A percentile compares a stretch with the other conserved stretches of the same genome.
These are phyloP conservation scores for Apophysomyces trapeziformis DNA, from an alignment of 371 early-diverging fungal genomes.

Conservation along the genomic window DNA sequence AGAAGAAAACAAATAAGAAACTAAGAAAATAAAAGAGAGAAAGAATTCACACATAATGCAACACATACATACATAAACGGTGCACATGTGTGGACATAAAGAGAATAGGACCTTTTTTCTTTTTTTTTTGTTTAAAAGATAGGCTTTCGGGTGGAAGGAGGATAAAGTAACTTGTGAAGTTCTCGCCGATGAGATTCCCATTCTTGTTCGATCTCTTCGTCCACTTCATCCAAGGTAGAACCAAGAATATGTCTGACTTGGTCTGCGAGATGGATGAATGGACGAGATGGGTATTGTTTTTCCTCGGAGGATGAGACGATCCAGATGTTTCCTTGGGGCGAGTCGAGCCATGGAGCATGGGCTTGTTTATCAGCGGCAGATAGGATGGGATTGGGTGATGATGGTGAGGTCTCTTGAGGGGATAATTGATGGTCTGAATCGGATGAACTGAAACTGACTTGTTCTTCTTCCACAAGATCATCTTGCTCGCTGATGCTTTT, in stretches of 20 bases:
- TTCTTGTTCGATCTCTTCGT: slow-evolving; percentile 30
- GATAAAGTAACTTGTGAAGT: neutral
- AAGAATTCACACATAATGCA: neutral
- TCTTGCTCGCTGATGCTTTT: slow-evolving; percentile 5
- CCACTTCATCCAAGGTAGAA: slow-evolving; percentile 24
- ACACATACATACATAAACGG: neutral
- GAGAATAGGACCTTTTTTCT: neutral
- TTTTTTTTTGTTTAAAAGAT: neutral
- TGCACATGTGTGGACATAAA: neutral
- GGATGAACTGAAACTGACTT: neutral
- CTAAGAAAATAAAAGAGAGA: slow-evolving; percentile 2
- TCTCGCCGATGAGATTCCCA: slow-evolving; percentile 29
- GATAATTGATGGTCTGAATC: neutral
- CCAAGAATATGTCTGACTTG: slow-evolving; percentile 27
- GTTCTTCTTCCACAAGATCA: slow-evolving; percentile 5
- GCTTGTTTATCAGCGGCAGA: neutral
- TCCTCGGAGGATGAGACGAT: neutral
- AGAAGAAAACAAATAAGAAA: neutral
- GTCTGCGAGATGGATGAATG: slow-evolving; percentile 7
- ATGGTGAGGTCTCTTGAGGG: neutral
- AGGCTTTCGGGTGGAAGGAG: neutral
- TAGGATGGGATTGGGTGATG: neutral
- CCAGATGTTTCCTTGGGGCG: neutral
- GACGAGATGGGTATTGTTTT: neutral
- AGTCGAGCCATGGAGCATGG: neutral